These are phyloP conservation scores for Suillus subaureus DNA, from an alignment of 768 basidiomycete genomes.

Conservation along the genomic window DNA sequence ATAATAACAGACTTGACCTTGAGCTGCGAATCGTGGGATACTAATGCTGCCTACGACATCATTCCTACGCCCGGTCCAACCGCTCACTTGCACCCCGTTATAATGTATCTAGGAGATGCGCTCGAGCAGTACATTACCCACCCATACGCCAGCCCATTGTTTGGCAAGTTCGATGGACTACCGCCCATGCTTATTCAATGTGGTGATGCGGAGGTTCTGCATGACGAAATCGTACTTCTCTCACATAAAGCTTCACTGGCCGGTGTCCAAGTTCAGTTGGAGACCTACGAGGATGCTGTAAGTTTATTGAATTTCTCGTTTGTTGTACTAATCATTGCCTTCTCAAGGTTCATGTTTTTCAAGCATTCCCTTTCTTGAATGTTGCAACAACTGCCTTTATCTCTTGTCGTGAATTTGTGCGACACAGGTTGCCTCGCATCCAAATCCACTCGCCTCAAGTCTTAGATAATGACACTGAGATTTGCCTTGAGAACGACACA, in stretches of 20 bases:
- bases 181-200: constrained; percentile 91
- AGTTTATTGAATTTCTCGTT: constrained; percentile 23
- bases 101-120: constrained; percentile 87
- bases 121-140: constrained; percentile 87
- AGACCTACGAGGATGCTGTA: constrained; percentile 90
- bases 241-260: constrained; percentile 91
- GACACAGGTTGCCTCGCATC: constrained; percentile 54
- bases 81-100: constrained; percentile 91
- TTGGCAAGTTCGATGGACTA: constrained; percentile 83
- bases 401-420: constrained; percentile 72
- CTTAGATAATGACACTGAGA: constrained; percentile 58
- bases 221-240: constrained; percentile 89
- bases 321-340: constrained; percentile 3
- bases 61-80: constrained; percentile 70
- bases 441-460: constrained; percentile 52
- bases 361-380: constrained; percentile 80
- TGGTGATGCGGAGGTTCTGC: constrained; percentile 93
- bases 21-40: constrained; percentile 98
- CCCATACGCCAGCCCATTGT: constrained; percentile 94
- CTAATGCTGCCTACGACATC: constrained; percentile 85
- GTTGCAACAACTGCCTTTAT: constrained; percentile 65
- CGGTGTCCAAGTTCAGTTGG: constrained; percentile 85
- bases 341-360: constrained; percentile 84
- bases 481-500: constrained; percentile 68
- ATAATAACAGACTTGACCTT: constrained; percentile 76